Percentiles rank a stretch among this genome's conserved stretches.
Evolutionary conservation across 1,284 basidiomycete species (phyloP).

Genomic region (Naganishia liquefaciens): DNA sequence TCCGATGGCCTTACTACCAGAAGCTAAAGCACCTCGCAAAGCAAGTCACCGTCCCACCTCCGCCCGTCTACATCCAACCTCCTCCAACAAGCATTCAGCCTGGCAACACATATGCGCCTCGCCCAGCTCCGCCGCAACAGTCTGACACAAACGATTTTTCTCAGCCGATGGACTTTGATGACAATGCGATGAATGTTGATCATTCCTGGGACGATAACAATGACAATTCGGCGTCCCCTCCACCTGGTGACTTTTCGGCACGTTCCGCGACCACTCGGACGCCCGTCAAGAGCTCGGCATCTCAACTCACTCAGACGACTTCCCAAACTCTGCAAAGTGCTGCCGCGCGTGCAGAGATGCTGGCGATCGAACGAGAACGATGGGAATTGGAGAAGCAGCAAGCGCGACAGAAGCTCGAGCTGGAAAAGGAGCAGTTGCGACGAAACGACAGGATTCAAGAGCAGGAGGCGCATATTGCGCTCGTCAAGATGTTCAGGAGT

Average conservation of each 20-base stretch:
- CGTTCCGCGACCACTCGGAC: neutral
- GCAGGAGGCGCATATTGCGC: constrained; percentile 26
- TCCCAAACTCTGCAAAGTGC: neutral
- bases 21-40: constrained; percentile 23
- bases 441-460: constrained; percentile 20
- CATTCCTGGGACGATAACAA: constrained; percentile 20
- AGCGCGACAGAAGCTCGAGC: constrained; percentile 26
- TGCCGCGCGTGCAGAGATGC: constrained; percentile 13
- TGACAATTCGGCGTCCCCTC: constrained; percentile 1
- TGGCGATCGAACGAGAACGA: constrained; percentile 26
- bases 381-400: constrained; percentile 24
- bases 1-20: constrained; percentile 29
- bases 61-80: constrained; percentile 15
- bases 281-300: neutral
- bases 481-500: constrained; percentile 26
- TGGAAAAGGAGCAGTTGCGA: constrained; percentile 26
- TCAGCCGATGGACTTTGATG: constrained; percentile 23
- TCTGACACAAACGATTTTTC: constrained; percentile 6
- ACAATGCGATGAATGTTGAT: constrained; percentile 14
- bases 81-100: neutral
- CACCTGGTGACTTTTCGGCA: neutral
- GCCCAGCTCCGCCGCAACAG: neutral
- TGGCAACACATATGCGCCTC: neutral
- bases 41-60: constrained; percentile 17
- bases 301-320: too few relatives aligned